phyloP scores from a whole-genome alignment of 2,329 filamentous ascomycete genomes.

The Pyrenochaeta sp. region DNA sequence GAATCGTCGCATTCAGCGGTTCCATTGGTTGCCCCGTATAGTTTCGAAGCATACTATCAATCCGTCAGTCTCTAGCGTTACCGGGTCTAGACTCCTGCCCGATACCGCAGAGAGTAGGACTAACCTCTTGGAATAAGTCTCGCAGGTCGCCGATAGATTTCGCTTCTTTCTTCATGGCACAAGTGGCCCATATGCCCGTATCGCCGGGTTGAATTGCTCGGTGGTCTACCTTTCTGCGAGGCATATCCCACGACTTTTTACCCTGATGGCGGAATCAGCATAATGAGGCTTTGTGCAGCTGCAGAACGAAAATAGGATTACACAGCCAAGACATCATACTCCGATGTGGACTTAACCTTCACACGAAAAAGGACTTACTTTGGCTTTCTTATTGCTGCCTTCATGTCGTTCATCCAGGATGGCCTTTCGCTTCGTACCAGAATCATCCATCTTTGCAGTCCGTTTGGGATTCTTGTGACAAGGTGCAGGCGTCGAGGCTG shows the following conservation, averaged over 20 bases:
- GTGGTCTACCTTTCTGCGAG: constrained; percentile 43
- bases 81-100: neutral
- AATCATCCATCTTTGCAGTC: constrained; percentile 24
- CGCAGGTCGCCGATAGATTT: constrained; percentile 74
- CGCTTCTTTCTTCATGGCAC: constrained; percentile 73
- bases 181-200: constrained; percentile 80
- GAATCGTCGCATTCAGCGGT: constrained; percentile 53
- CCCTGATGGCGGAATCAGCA: constrained; percentile 41
- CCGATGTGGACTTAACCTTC: constrained; percentile 14
- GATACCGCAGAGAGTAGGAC: constrained; percentile 23
- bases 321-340: constrained; percentile 20
- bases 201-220: constrained; percentile 70
- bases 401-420: constrained; percentile 34
- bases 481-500: constrained; percentile 7
- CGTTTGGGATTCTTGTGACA: neutral
- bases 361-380: constrained; percentile 42
- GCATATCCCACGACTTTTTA: constrained; percentile 56
- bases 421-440: constrained; percentile 50
- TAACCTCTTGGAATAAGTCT: constrained; percentile 71
- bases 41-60: constrained; percentile 72
- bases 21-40: constrained; percentile 54
- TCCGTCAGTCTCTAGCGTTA: constrained; percentile 21
- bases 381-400: constrained; percentile 46
- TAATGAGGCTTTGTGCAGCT: constrained; percentile 14
- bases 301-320: constrained; percentile 25